Evolutionary conservation across 352 stramenopile genomes (phyloP).

Genomic region (Phytophthora podocarpi): DNA sequence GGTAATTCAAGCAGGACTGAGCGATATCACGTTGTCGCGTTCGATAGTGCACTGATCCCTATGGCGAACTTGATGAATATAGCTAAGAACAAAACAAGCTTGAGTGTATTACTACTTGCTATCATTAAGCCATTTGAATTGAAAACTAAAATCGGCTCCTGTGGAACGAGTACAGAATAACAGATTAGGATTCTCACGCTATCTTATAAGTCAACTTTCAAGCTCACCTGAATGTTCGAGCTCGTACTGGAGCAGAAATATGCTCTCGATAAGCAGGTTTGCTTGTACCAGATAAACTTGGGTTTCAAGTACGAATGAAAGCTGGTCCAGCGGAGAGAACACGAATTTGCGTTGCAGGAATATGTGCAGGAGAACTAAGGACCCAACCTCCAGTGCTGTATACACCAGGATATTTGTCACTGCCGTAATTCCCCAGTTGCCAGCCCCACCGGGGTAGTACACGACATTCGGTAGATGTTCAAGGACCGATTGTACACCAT

Average conservation of each 20-base stretch:
- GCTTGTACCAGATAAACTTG: constrained; percentile 23
- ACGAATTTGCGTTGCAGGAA: constrained; percentile 32
- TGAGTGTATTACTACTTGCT: too few relatives aligned
- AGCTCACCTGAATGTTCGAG: constrained; percentile 26
- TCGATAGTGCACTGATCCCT: too few relatives aligned
- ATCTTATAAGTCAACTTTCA: too few relatives aligned
- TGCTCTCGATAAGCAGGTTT: constrained; percentile 5
- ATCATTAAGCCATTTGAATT: too few relatives aligned
- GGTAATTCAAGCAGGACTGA: too few relatives aligned
- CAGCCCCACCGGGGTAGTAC: constrained; percentile 31
- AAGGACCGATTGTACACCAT: constrained; percentile 46
- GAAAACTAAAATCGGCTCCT: too few relatives aligned
- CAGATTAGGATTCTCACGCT: too few relatives aligned
- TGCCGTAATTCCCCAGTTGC: constrained; percentile 9
- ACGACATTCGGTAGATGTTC: constrained; percentile 39
- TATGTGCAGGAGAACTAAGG: constrained; percentile 26
- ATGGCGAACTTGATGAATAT: too few relatives aligned
- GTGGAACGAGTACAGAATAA: too few relatives aligned
- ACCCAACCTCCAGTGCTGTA: constrained; percentile 36
- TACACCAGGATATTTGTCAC: constrained; percentile 29
- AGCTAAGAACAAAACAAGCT: too few relatives aligned
- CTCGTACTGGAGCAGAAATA: constrained; percentile 25
- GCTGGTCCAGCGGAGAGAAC: constrained; percentile 34
- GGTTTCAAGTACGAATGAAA: constrained; percentile 45
- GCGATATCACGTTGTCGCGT: too few relatives aligned